These are phyloP conservation scores for Diddensiella transvaalensis DNA, from an alignment of 805 yeast genomes.

Conservation along the genomic window DNA sequence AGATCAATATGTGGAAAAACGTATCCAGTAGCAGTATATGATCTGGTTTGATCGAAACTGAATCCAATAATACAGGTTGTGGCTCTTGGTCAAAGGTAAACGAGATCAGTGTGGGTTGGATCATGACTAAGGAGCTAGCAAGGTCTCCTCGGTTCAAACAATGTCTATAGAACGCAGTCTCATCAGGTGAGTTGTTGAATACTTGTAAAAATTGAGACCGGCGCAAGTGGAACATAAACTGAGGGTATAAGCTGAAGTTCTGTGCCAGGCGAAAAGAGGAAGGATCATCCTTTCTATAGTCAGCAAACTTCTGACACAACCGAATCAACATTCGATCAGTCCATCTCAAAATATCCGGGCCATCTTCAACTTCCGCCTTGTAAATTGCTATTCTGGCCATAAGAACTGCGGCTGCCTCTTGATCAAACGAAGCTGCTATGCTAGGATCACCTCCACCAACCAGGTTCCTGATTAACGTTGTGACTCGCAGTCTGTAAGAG, in stretches of 20 bases:
- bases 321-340: conserved; percentile 87
- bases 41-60: conserved; percentile 87
- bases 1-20: conserved; percentile 92
- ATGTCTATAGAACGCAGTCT: conserved; percentile 95
- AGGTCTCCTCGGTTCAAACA: conserved; percentile 87
- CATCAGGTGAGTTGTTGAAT: conserved; percentile 98
- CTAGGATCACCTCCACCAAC: conserved; percentile 54
- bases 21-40: conserved; percentile 86
- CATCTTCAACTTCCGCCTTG: conserved; percentile 79
- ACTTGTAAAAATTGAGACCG: conserved; percentile 95
- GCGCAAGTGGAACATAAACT: conserved; percentile 91
- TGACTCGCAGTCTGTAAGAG: conserved; percentile 80
- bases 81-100: conserved; percentile 84
- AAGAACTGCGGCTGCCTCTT: conserved; percentile 95
- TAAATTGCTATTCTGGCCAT: conserved; percentile 88
- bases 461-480: conserved; percentile 64
- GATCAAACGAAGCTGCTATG: conserved; percentile 77
- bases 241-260: conserved; percentile 86
- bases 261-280: conserved; percentile 77
- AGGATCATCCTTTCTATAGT: conserved; percentile 83
- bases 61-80: conserved; percentile 85
- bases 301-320: conserved; percentile 90
- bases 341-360: conserved; percentile 92
- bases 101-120: conserved; percentile 92
- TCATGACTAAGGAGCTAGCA: conserved; percentile 90